Base-by-base conservation (phyloP, 2,329 filamentous ascomycete genomes). In the Fusarium goolgardi region DNA sequence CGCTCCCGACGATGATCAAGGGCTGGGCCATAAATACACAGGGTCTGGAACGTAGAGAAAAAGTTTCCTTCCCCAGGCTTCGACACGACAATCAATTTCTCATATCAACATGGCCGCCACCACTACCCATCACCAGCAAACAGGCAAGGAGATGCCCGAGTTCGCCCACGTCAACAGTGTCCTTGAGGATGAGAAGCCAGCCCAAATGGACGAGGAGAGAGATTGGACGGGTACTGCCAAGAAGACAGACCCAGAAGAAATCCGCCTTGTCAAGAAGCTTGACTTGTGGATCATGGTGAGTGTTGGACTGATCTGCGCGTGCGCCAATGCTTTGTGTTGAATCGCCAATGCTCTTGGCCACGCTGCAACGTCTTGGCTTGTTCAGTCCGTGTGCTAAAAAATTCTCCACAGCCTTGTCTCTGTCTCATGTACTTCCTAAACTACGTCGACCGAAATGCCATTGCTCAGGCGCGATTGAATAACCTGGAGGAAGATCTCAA, bases 401-500 rank as follows among this genome's bases (percentile, higher is more conserved):
- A 12, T 40, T 51, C 23, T 15, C n/a, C 15, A 16, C 16, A 75
- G 74, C 74, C 74, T 2, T 67, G 65, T 31, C 62, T 75, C n/a
- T 82, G 80, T 67, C 39, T 79, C 9, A 83, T 81, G 79, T 82
- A 82, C 52, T 82, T 80, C 56, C 52, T 55, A 41, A 55, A 55
- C n/a, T 55, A 55, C 31, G 52, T 55, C 41, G 81, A 83, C 39
- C 75, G 81, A 31, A 82, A 83, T 40, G 81, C 81, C 43, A 82
- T 84, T 53, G 80, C 81, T 1, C 80, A 82, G 43, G 82, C 82
- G 8, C 78, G 82, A 57, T 69, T 81, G 12, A 85, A 84, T 4
- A 81, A 82, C 12, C 67, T 84, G 5, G 80, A 84, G 59, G 71
- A 78, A 12, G 83, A 88, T 55, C 78, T 88, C 1, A 77, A 77